phyloP scores from a whole-genome alignment of 1,139 yeast genomes.

The Suhomyces anneliseae region DNA sequence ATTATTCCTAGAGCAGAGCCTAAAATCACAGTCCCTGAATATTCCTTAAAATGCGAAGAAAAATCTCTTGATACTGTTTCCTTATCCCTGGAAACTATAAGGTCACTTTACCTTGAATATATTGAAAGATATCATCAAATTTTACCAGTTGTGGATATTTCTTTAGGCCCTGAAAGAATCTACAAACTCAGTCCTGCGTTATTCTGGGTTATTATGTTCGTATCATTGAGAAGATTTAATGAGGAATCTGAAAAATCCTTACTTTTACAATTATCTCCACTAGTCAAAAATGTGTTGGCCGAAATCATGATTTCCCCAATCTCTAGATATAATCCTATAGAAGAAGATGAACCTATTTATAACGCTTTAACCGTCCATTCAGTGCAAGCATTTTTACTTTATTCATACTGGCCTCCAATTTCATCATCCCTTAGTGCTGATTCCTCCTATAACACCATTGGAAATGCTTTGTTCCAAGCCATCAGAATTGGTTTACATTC shows the following conservation, averaged over 20 bases:
- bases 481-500: constrained; percentile 86
- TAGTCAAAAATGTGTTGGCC: constrained; percentile 74
- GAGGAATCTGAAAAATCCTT: constrained; percentile 39
- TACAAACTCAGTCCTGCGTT: constrained; percentile 80
- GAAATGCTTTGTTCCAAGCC: constrained; percentile 89
- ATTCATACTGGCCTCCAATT: constrained; percentile 94
- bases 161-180: constrained; percentile 77
- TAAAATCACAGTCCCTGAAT: constrained; percentile 31
- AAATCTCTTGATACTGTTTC: constrained; percentile 69
- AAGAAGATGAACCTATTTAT: constrained; percentile 73
- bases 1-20: neutral
- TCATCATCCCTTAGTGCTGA: constrained; percentile 94
- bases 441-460: constrained; percentile 92
- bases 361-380: constrained; percentile 93
- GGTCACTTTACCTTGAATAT: constrained; percentile 67
- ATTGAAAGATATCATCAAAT: constrained; percentile 76
- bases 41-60: constrained; percentile 53
- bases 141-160: constrained; percentile 81
- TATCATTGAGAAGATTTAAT: constrained; percentile 64
- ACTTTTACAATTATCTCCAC: constrained; percentile 59
- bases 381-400: constrained; percentile 86
- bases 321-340: constrained; percentile 74
- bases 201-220: constrained; percentile 91
- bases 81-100: constrained; percentile 60
- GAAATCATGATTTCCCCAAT: constrained; percentile 90